Conservation (phyloP, 2,329 filamentous ascomycete genomes). For the Botryosphaeria agaves region DNA sequence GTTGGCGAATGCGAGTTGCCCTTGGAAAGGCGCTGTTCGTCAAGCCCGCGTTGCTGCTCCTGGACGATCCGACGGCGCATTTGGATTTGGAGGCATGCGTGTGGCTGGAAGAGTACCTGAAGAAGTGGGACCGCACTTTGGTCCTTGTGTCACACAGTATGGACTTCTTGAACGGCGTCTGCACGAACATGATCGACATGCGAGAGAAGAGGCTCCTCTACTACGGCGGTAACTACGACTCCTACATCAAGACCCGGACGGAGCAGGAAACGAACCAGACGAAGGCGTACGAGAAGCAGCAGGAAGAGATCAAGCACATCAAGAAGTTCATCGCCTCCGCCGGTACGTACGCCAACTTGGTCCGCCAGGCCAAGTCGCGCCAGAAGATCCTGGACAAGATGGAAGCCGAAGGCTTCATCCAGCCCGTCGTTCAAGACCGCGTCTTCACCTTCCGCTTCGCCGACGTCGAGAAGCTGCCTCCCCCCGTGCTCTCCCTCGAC, state of each 20-base stretch:
- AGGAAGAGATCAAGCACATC: constrained; percentile 98
- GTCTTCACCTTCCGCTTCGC: constrained; percentile 98
- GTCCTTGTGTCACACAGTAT: constrained; percentile 93
- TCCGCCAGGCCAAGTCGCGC: constrained; percentile 94
- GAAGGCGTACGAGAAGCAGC: constrained; percentile 98
- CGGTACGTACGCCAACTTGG: constrained; percentile 98
- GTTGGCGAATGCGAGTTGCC: constrained; percentile 98
- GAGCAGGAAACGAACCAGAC: constrained; percentile 97
- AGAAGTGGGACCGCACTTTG: constrained; percentile 97
- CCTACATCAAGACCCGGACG: constrained; percentile 76
- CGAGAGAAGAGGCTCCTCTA: constrained; percentile 74
- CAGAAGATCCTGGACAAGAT: constrained; percentile 99
- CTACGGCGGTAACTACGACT: constrained; percentile 99
- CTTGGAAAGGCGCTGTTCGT: constrained; percentile 96
- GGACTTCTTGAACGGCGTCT: constrained; percentile 99
- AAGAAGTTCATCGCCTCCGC: constrained; percentile 99
- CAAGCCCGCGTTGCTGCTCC: constrained; percentile 85
- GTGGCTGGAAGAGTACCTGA: constrained; percentile 98
- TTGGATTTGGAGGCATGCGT: constrained; percentile 98
- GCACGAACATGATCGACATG: constrained; percentile 98
- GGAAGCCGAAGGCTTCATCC: constrained; percentile 97
- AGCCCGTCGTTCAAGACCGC: constrained; percentile 67
- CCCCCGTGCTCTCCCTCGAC: constrained; percentile 90
- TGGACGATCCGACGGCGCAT: constrained; percentile 97
- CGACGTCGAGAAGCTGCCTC: constrained; percentile 97